Evolutionary conservation across 805 yeast species (phyloP), one percentile per base, ranked within the genome.

Genomic region (Debaryomyces prosopidis): DNA sequence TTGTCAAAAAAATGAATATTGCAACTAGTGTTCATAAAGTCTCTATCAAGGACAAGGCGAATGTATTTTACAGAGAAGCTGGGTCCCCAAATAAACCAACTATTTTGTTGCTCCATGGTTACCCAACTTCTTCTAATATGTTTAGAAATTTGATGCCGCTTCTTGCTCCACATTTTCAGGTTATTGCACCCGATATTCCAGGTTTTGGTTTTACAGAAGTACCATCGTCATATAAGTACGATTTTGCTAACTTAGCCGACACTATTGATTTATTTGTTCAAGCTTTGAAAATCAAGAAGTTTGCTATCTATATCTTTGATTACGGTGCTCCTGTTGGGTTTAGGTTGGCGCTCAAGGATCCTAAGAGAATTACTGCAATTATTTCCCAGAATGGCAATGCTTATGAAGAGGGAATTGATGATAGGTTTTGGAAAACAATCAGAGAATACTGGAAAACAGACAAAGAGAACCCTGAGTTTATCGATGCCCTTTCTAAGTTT

Each of bases 181-280:
- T 73, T 10, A 48, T 73, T 42, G 77, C 77, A 3, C 78, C 78
- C 6, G 79, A 73, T 49, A 49, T 73, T n/a, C 79, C 78, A 11
- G 68, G 73, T 7, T 72, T 56, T 50, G 77, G 77, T 2, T 60
- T 55, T 43, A 68, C 76, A 3, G 58, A 59, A 27, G 43, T 52
- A n/a, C 64, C 71, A 5, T 46, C 45, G 3, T 55, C 46, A 23
- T 67, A 54, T 44, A 43, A 48, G n/a, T 60, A 54, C 44, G 57
- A 60, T 8, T 73, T 73, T 50, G 69, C 53, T 4, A 56, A 49
- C 26, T 31, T 73, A 19, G 55, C 73, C 3, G 53, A 58, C 12
- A 50, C 72, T 2, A 52, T 71, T 34, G 66, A 50, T 8, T 49
- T 52, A 15, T 67, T 73, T 44, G 48, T 68, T 20, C 55, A 59